phyloP scores from a whole-genome alignment of 345 rosid genomes.

The Gossypium australe region DNA sequence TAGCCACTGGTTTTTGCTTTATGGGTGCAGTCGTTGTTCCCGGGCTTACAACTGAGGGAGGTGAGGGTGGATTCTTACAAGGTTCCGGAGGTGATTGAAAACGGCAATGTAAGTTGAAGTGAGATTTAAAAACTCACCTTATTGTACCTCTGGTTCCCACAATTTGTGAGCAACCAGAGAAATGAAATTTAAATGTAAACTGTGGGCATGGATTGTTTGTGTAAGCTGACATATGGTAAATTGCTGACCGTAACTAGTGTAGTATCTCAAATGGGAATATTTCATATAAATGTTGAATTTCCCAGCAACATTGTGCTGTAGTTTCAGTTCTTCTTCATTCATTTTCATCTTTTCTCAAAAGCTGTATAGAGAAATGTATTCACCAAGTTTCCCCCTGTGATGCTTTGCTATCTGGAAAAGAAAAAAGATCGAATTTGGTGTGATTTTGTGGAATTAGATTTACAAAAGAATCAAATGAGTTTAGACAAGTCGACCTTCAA shows the following conservation, averaged over 20 bases:
- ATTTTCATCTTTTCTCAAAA: background rate
- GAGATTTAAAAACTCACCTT: background rate
- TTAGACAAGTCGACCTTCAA: no score
- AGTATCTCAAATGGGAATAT: slow-evolving; percentile 8
- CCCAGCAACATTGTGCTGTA: slow-evolving; percentile 17
- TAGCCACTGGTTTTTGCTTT: background rate
- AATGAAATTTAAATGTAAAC: background rate
- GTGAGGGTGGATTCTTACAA: slow-evolving; percentile 58
- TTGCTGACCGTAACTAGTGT: slow-evolving; percentile 18
- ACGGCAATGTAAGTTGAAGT: slow-evolving; percentile 40
- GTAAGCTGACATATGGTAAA: slow-evolving; percentile 24
- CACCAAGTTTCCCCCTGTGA: background rate
- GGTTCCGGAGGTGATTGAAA: slow-evolving; percentile 46
- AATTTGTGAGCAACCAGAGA: background rate
- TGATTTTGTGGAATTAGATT: no score
- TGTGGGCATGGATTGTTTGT: slow-evolving; percentile 13
- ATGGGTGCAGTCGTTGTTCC: slow-evolving; percentile 49
- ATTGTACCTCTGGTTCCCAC: background rate
- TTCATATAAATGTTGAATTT: slow-evolving; percentile 23
- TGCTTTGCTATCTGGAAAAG: no score
- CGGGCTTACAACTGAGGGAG: slow-evolving; percentile 65
- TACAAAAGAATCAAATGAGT: no score
- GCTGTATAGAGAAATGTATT: background rate
- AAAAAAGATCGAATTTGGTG: no score
- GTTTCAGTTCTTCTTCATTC: slow-evolving; percentile 15